Evolutionary conservation across 1,139 yeast genomes (phyloP), one percentile per base, ranked within the genome.

Genomic region (Candida pseudocylindracea): DNA sequence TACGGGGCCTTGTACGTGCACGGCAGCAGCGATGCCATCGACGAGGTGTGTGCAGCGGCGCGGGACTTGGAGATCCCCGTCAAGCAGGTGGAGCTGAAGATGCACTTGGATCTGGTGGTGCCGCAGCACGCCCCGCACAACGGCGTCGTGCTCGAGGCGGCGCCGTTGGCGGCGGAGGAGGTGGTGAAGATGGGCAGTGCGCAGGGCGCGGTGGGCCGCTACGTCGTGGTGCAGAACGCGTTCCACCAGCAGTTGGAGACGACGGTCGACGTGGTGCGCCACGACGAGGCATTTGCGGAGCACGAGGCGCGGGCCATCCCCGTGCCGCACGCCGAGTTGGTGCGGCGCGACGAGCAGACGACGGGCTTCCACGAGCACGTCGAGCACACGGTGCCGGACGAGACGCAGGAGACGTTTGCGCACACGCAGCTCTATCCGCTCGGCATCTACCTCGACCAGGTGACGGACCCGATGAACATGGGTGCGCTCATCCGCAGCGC

Each of bases 401-500:
- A 36, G 29, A 12, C 36, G 39, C 8, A 4, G 13, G 6, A 12
- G 35, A 2, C 31, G 31, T 31, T 30, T 35, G 40, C 26, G 32
- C 42, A 12, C 36, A 43, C 30, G 40, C 45, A 4, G 41, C 51
- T 31, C 50, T 50, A 29, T 57, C 93, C 94, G 1, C 45, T 83
- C 12, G 94, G 88, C 0, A 43, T 83, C 4, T 80, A 66, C 43
- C 51, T 83, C 30, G 95, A 83, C 49, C 85, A 79, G 38, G 63
- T 85, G 33, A 72, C 83, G 5, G 95, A 85, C 46, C 92, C 95
- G 1, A 93, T 80, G 47, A 85, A 85, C 46, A 59, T 80, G 42
- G 96, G 96, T 2, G 92, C 92, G 27, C 71, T 85, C 32, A 52
- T 81, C 27, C 58, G 96, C 45, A 67, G 85, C 1, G 91, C 93